A percentile compares a stretch with the other conserved stretches of the same genome.
These are phyloP conservation scores for Boletus pseudopeckii DNA, from an alignment of 768 basidiomycete genomes.

Conservation along the genomic window DNA sequence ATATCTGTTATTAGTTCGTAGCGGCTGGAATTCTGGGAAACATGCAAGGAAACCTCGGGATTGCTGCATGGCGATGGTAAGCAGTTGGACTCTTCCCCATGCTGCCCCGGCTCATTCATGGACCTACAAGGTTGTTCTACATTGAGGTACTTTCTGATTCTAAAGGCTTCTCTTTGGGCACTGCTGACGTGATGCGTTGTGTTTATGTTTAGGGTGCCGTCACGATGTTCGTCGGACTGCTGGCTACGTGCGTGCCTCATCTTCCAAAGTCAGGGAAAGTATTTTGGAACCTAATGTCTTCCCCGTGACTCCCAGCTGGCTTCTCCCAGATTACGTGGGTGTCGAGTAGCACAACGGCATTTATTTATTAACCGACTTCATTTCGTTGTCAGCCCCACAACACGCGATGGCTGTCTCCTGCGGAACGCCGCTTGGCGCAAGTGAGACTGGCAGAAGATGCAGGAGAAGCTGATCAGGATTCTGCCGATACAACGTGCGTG, in stretches of 20 bases:
- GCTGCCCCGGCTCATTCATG: background rate
- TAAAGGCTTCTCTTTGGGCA: background rate
- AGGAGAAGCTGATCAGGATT: constrained; percentile 61
- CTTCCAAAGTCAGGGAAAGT: background rate
- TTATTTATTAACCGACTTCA: background rate
- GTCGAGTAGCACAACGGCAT: background rate
- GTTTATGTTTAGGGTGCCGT: constrained; percentile 47
- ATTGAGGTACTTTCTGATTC: constrained; percentile 47
- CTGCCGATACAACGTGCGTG: constrained; percentile 13
- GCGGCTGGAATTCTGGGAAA: constrained; percentile 70
- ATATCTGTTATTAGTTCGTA: constrained; percentile 43
- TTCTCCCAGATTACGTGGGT: constrained; percentile 57
- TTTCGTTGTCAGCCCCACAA: constrained; percentile 47
- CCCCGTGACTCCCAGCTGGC: constrained; percentile 40
- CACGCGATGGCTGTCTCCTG: constrained; percentile 53
- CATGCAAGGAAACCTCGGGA: constrained; percentile 67
- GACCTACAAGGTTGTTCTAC: constrained; percentile 55
- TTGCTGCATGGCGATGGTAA: constrained; percentile 69
- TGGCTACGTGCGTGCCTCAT: constrained; percentile 40
- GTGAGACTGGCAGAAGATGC: constrained; percentile 67
- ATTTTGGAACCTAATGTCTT: background rate
- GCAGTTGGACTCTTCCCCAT: constrained; percentile 5
- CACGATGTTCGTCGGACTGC: constrained; percentile 56
- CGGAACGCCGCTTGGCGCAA: constrained; percentile 57
- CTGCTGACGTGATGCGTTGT: background rate